Evolutionary conservation across 495 filamentous ascomycete species (phyloP).

Genomic region (Penicillium argentinense): DNA sequence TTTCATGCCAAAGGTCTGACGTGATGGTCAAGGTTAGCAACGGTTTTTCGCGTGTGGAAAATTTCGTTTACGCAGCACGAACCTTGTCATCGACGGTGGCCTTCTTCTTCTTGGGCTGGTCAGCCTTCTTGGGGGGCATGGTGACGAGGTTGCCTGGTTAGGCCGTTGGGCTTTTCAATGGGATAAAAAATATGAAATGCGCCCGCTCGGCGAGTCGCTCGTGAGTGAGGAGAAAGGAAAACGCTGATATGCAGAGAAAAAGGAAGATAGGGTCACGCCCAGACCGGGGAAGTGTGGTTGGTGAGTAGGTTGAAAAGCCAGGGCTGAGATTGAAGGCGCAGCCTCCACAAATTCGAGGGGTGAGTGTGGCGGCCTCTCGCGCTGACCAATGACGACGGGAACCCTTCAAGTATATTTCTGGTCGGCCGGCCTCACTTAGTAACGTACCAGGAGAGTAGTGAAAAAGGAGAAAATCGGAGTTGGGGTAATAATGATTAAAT

Average conservation of each 20-base stretch:
- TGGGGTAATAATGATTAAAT: neutral
- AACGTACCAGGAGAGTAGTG: neutral
- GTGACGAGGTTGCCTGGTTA: constrained; percentile 37
- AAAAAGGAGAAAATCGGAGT: neutral
- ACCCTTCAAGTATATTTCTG: constrained; percentile 15
- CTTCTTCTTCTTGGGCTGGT: constrained; percentile 67
- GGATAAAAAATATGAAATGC: constrained; percentile 24
- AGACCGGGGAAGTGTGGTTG: neutral
- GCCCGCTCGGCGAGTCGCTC: constrained; percentile 18
- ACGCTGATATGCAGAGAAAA: constrained; percentile 22
- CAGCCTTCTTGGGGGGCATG: constrained; percentile 89
- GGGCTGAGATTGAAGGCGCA: constrained; percentile 8
- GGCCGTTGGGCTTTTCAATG: constrained; percentile 9
- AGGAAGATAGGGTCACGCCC: constrained; percentile 11
- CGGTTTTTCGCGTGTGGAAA: neutral
- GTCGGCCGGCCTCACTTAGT: too few species aligned
- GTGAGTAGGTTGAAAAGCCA: constrained; percentile 6
- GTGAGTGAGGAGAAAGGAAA: too few species aligned
- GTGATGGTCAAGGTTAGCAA: constrained; percentile 24
- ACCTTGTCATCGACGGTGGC: constrained; percentile 84
- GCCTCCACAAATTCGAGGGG: constrained; percentile 32
- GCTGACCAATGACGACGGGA: constrained; percentile 28
- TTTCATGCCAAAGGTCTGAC: constrained; percentile 95
- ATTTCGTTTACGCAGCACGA: constrained; percentile 12
- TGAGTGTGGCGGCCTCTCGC: constrained; percentile 31